Evolutionary conservation across 805 yeast genomes (phyloP), one percentile per base, ranked within the genome.

Genomic region (Starmerella apis): DNA sequence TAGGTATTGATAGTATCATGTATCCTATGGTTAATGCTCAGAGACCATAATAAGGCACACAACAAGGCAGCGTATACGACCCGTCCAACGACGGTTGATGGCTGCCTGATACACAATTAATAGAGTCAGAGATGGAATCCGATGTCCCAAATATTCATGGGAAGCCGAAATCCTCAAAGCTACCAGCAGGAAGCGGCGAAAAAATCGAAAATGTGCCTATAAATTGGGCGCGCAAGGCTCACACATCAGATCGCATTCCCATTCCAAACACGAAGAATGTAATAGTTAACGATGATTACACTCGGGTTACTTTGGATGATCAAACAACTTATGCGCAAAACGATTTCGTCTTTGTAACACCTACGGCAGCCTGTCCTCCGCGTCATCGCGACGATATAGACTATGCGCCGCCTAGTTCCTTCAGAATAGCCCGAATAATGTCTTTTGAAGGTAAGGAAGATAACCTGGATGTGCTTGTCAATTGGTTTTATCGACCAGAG

Each of bases 401-500:
- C 49, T 31, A 56, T 68, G 95, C 95, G 1, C 86, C 95, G 0
- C 92, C 95, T 2, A 96, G 86, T 59, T 96, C 97, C 0, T 92
- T 83, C 69, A 85, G 86, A 60, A 76, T 92, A 39, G 97, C 94
- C 0, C 71, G 90, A 37, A 73, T 90, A 35, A 76, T 85, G 71
- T 92, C 88, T 14, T 86, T 87, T 57, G 72, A 71, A 3, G 18
- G 9, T 3, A 19, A 16, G 9, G 36, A 11, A 3, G 25, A 14
- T 4, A 7, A 9, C 1, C 64, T 65, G 46, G 73, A 69, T 56
- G 72, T 69, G 43, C 36, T 13, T 3, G 47, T 54, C n/a, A 88
- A 88, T 66, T 88, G 96, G 96, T 83, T 81, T 65, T 86, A 86
- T 62, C 72, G 98, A 45, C 90, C 95, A 0, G 68, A 88, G 51